Evolutionary conservation across 306 rosid genomes (phyloP).

Genomic region (Quercus robur): DNA sequence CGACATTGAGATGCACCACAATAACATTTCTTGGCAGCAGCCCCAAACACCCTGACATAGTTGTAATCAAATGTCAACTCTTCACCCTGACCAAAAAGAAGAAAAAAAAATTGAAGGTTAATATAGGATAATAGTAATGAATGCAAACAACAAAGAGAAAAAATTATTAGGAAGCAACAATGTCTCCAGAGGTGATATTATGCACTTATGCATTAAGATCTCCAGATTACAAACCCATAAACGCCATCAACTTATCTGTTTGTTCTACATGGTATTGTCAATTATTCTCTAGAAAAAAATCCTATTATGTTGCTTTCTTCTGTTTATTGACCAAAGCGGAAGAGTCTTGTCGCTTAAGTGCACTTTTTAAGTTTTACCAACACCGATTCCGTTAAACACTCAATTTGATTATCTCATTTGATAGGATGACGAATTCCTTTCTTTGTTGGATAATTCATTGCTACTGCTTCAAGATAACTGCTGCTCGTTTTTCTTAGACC

Average conservation of each 20-base stretch:
- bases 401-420: no score
- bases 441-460: no score
- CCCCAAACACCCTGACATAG: constrained; percentile 98
- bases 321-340: neutral
- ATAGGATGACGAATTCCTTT: no score
- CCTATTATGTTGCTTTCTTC: neutral
- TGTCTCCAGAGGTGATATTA: constrained; percentile 7
- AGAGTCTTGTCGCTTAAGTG: no score
- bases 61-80: constrained; percentile 99
- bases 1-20: constrained; percentile 81
- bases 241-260: neutral
- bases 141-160: constrained; percentile 9
- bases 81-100: constrained; percentile 65
- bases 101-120: constrained; percentile 17
- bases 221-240: neutral
- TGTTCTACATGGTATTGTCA: neutral
- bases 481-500: no score
- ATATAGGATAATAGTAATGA: constrained; percentile 4
- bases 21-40: constrained; percentile 96
- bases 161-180: constrained; percentile 13
- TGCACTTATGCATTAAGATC: neutral
- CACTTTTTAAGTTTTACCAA: no score
- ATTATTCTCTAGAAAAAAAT: neutral
- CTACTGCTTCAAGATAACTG: no score
- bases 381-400: no score